Evolutionary conservation across 148 eudicot species (phyloP), one percentile per base, ranked within the genome.

Genomic region (Rhododendron henanense): DNA sequence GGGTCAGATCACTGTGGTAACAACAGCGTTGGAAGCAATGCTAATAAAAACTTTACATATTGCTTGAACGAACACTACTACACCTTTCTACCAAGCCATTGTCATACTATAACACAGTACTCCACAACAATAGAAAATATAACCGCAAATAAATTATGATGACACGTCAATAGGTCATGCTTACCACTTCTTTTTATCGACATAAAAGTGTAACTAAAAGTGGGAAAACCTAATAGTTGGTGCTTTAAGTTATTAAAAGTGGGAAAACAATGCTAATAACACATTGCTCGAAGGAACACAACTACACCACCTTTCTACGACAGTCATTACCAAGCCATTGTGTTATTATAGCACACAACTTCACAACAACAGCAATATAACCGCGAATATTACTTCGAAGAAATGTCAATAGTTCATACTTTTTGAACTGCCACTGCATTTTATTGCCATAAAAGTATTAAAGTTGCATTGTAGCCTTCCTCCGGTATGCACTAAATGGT

Each of bases 61-160:
- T 76, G 9, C 78, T 73, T 13, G 39, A 71, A 44, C n/a, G 85
- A 25, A 84, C 77, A 84, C 85, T 73, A 84, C 79, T 73, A 18
- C 44, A 73, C 80, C 48, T 74, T 74, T 41, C 47, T 31, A 35
- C 78, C 13, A 39, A 18, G 21, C 78, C 23, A 21, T 65, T 65
- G 4, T 53, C 59, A 53, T 53, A 61, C 18, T 21, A n/a, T 63
- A 63, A 23, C 11, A 63, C 28, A 63, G 0, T 6, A 63, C 71
- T 23, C 7, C 25, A 23, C 71, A 63, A 63, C 71, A 61, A 61
- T 5, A 63, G 71, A 41, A 28, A 63, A 63, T 23, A 63, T 23
- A 23, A 63, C 28, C 71, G 3, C 10, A 63, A n/a, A 63, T 63
- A 63, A 63, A 6, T 21, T 63, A 4, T 5, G 18, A 5, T 3